These are phyloP conservation scores for Davidsoniella virescens DNA, from an alignment of 2,329 filamentous ascomycete genomes.

Conservation along the genomic window DNA sequence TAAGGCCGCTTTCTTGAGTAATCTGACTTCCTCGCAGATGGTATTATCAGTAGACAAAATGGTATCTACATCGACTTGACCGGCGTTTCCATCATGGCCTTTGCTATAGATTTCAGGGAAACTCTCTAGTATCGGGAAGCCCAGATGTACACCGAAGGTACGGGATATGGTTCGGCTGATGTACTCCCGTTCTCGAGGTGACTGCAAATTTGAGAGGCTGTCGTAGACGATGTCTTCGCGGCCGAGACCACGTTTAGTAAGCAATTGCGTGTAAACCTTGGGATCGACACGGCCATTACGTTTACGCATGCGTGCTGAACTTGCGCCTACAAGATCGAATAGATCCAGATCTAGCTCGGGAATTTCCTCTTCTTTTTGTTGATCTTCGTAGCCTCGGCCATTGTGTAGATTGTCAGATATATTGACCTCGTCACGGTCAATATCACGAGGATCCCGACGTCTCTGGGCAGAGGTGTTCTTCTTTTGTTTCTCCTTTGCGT, in stretches of 20 bases:
- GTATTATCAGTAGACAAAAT: constrained; percentile 59
- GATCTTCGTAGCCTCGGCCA: background rate
- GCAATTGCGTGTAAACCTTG: constrained; percentile 4
- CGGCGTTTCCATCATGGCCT: constrained; percentile 12
- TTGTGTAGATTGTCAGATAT: no score
- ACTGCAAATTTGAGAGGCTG: background rate
- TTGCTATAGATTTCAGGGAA: constrained; percentile 59
- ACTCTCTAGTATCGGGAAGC: constrained; percentile 67
- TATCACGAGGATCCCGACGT: background rate
- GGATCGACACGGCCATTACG: background rate
- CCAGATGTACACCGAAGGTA: constrained; percentile 35
- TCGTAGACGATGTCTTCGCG: background rate
- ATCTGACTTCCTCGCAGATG: constrained; percentile 52
- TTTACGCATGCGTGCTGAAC: background rate
- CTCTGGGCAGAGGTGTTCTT: background rate
- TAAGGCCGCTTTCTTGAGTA: constrained; percentile 45
- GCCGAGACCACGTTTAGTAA: constrained; percentile 4
- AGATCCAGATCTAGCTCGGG: constrained; percentile 15
- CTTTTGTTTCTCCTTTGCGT: background rate
- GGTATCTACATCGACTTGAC: constrained; percentile 31
- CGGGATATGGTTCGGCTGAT: constrained; percentile 2
- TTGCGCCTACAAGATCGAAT: constrained; percentile 11
- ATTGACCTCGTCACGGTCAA: background rate
- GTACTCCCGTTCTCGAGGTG: constrained; percentile 1
- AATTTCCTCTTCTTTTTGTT: constrained; percentile 16